Evolutionary conservation across 2,329 filamentous ascomycete genomes (phyloP).

Genomic region (Sporothrix curviconia): DNA sequence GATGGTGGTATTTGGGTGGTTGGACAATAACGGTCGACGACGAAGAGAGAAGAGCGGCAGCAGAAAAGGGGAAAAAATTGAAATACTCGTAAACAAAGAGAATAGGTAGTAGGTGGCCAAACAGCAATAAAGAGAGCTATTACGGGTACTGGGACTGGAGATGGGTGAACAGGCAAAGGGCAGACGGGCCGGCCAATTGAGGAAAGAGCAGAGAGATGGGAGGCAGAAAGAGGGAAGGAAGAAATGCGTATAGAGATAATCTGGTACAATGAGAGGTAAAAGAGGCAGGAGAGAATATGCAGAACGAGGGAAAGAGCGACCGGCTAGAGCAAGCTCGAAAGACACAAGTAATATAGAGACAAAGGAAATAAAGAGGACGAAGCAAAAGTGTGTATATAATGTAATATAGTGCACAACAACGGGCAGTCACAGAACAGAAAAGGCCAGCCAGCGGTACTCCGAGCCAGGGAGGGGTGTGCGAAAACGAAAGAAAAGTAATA

Average conservation of each 20-base stretch:
- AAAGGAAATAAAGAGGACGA: no score
- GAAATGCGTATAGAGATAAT: not conserved
- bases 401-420: no score
- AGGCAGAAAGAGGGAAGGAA: not conserved
- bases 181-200: not conserved
- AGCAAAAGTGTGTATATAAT: no score
- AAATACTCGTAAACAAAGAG: not conserved
- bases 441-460: not conserved
- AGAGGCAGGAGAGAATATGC: not conserved
- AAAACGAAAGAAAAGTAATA: not conserved
- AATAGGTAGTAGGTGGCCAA: not conserved
- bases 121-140: not conserved
- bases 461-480: not conserved
- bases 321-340: not conserved
- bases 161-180: not conserved
- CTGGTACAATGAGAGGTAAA: not conserved
- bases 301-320: not conserved
- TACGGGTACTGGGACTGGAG: not conserved
- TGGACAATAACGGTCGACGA: not conserved
- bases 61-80: not conserved
- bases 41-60: not conserved
- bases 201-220: not conserved
- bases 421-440: constrained; percentile 4
- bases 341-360: no score
- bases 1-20: not conserved